Evolutionary conservation across 1,284 basidiomycete species (phyloP).

Genomic region (Lignosus rhinocerotis): DNA sequence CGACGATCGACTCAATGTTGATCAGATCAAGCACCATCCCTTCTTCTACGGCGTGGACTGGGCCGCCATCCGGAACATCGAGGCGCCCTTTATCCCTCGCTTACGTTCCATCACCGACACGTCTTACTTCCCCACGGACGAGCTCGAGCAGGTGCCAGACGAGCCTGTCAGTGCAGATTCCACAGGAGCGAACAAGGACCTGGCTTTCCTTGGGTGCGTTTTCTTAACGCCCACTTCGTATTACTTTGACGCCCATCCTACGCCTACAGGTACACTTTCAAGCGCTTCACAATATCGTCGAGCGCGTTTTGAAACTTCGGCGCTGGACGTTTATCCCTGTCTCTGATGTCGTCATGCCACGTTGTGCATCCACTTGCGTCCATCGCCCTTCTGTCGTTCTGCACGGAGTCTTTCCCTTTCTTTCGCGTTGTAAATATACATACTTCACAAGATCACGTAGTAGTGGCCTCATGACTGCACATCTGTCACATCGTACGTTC

Average conservation of each 20-base stretch:
- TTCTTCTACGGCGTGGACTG: conserved; percentile 99
- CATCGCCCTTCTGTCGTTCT: conserved; percentile 3
- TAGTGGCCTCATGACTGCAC: conserved; percentile 6
- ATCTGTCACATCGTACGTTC: conserved; percentile 1
- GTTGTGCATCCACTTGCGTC: not conserved
- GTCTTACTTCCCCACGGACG: conserved; percentile 96
- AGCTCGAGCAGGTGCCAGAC: conserved; percentile 83
- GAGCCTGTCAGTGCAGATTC: conserved; percentile 71
- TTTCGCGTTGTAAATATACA: conserved; percentile 19
- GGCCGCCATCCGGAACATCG: conserved; percentile 87
- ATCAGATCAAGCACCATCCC: conserved; percentile 91
- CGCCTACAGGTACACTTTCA: conserved; percentile 73
- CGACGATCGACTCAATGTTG: conserved; percentile 76
- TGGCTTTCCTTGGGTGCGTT: conserved; percentile 88
- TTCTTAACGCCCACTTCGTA: not conserved
- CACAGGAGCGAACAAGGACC: conserved; percentile 80
- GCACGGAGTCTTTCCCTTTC: conserved; percentile 11
- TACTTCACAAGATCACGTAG: conserved; percentile 4
- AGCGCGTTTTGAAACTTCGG: conserved; percentile 31
- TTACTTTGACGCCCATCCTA: not conserved
- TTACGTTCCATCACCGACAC: conserved; percentile 93
- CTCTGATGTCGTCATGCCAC: not conserved
- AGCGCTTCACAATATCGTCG: conserved; percentile 60
- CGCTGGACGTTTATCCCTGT: not conserved
- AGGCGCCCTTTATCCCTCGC: conserved; percentile 94